phyloP scores from a whole-genome alignment of 2,329 filamentous ascomycete species.

The Aspergillus fijiensis region DNA sequence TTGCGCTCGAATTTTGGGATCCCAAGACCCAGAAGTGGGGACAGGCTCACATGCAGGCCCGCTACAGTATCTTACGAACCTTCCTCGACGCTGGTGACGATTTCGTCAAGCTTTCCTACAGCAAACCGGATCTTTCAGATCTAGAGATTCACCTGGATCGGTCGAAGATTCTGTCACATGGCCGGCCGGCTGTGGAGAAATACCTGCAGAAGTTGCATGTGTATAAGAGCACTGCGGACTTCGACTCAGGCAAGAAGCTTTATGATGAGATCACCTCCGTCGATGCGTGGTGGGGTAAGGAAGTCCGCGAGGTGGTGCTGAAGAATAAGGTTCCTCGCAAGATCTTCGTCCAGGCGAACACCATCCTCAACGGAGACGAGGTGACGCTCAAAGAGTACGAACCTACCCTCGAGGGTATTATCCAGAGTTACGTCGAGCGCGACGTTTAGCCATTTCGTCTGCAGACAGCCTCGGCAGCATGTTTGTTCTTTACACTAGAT shows the following conservation, averaged over 20 bases:
- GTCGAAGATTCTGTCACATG: slow-evolving; percentile 79
- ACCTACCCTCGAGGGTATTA: slow-evolving; percentile 73
- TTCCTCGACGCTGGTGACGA: slow-evolving; percentile 83
- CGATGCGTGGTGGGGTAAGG: slow-evolving; percentile 78
- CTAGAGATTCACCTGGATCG: slow-evolving; percentile 80
- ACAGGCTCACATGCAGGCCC: slow-evolving; percentile 86
- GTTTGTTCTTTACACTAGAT: no score
- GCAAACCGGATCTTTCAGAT: slow-evolving; percentile 73
- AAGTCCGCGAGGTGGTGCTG: slow-evolving; percentile 67
- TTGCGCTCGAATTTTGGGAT: slow-evolving; percentile 91
- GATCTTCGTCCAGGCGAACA: slow-evolving; percentile 92
- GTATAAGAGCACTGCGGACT: slow-evolving; percentile 87
- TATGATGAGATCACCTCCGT: slow-evolving; percentile 84
- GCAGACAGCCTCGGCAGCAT: background rate
- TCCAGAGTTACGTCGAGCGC: slow-evolving; percentile 74
- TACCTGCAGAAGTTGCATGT: slow-evolving; percentile 91
- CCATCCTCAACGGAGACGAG: slow-evolving; percentile 66
- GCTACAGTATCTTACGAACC: slow-evolving; percentile 74
- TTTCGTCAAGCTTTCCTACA: slow-evolving; percentile 80
- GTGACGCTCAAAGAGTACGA: slow-evolving; percentile 85
- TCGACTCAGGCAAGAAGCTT: slow-evolving; percentile 71
- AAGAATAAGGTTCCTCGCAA: slow-evolving; percentile 60
- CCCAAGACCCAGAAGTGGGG: slow-evolving; percentile 89
- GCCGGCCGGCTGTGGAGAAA: slow-evolving; percentile 76
- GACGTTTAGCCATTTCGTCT: slow-evolving; percentile 35